Percentiles rank a stretch among this genome's conserved stretches.
Evolutionary conservation across 805 yeast species (phyloP).

Genomic region (Candida oleophila): DNA sequence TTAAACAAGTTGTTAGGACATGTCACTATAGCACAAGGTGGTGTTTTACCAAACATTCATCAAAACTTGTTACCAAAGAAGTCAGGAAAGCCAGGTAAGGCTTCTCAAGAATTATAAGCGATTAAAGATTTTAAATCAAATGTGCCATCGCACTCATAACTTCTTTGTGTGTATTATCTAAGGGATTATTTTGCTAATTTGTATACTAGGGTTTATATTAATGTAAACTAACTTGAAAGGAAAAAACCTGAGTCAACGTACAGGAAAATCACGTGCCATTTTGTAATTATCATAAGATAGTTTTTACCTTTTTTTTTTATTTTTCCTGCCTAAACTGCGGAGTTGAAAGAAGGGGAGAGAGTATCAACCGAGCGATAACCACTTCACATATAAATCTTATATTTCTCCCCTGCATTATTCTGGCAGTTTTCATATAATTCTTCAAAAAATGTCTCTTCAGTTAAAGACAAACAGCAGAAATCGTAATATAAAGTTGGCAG

Average conservation of each 20-base stretch:
- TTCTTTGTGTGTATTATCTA: conserved; percentile 14
- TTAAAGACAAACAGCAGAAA: conserved; percentile 8
- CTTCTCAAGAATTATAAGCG: conserved; percentile 57
- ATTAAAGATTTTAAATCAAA: no score
- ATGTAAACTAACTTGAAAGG: neutral
- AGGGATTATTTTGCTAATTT: conserved; percentile 3
- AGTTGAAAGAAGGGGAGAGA: neutral
- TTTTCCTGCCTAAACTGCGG: neutral
- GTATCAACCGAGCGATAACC: neutral
- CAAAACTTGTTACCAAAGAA: conserved; percentile 55
- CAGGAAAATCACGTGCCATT: conserved; percentile 2
- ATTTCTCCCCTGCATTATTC: neutral
- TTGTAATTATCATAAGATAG: conserved; percentile 1
- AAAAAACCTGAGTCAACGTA: neutral
- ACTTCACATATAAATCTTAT: neutral
- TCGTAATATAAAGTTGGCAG: conserved; percentile 14
- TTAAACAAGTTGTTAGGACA: conserved; percentile 50
- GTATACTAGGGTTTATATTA: conserved; percentile 2
- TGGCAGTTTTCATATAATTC: neutral
- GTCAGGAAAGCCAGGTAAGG: conserved; percentile 49
- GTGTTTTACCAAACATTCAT: conserved; percentile 52
- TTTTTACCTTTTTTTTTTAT: conserved; percentile 1
- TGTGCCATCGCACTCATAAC: neutral
- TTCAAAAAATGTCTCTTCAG: conserved; percentile 14
- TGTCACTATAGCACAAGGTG: conserved; percentile 53